These are phyloP conservation scores for Aechmea fasciata DNA, from an alignment of 176 grass and related monocot genomes.

Conservation along the genomic window DNA sequence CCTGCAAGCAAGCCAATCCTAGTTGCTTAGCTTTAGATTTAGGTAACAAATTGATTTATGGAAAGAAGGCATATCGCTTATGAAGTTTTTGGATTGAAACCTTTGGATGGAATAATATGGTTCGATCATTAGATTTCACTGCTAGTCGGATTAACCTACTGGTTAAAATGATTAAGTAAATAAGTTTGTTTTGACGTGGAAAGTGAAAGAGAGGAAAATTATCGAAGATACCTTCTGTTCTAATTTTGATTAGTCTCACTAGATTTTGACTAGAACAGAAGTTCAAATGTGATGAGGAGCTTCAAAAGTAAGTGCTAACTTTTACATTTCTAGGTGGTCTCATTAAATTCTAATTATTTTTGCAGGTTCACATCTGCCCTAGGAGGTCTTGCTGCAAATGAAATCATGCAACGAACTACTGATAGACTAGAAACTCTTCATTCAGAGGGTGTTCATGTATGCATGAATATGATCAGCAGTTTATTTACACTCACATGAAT, in stretches of 20 bases:
- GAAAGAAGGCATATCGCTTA: too few species aligned
- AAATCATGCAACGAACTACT: slow-evolving; percentile 80
- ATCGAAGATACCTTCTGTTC: not conserved
- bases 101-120: too few species aligned
- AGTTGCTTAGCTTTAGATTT: too few species aligned
- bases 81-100: too few species aligned
- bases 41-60: too few species aligned
- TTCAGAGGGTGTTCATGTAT: slow-evolving; percentile 94
- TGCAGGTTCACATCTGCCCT: slow-evolving; percentile 65
- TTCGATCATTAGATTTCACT: too few species aligned
- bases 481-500: slow-evolving; percentile 14
- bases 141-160: too few species aligned
- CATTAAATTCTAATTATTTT: slow-evolving; percentile 2
- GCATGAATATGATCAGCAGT: slow-evolving; percentile 19
- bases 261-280: not conserved
- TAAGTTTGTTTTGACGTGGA: too few species aligned
- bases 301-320: not conserved
- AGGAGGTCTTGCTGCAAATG: slow-evolving; percentile 71
- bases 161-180: too few species aligned
- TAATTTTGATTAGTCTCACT: not conserved
- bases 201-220: too few species aligned
- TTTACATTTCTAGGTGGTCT: slow-evolving; percentile 1
- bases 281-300: not conserved
- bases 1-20: too few species aligned
- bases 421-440: slow-evolving; percentile 87